Conservation (phyloP, 163 green algal genomes). For the Scenedesmus sp. region DNA sequence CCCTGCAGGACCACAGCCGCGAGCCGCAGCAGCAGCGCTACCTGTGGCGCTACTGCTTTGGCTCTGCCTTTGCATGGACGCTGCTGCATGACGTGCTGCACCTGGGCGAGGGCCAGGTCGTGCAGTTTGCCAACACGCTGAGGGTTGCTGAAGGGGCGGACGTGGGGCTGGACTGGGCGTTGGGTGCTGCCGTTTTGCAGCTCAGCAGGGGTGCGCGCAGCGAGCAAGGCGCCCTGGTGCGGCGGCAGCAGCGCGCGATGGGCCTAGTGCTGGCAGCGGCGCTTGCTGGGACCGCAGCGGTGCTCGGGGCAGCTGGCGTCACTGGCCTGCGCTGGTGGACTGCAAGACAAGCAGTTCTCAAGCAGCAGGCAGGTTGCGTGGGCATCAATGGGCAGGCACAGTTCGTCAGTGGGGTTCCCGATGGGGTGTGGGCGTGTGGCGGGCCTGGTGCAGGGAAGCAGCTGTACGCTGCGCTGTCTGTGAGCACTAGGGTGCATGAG, state of each 20-base stretch:
- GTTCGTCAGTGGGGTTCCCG: neutral
- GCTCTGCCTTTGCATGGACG: slow-evolving; percentile 50
- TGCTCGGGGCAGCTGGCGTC: slow-evolving; percentile 2
- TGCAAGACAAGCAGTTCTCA: neutral
- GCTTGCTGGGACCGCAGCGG: slow-evolving; percentile 3
- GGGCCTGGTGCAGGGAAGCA: neutral
- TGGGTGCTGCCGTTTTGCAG: slow-evolving; percentile 49
- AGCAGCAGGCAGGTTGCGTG: neutral
- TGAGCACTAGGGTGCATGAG: slow-evolving; percentile 19
- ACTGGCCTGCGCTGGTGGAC: neutral
- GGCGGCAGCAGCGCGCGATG: neutral
- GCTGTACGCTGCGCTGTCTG: neutral
- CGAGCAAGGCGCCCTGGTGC: neutral
- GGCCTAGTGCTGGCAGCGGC: neutral
- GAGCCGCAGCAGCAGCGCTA: slow-evolving; percentile 39
- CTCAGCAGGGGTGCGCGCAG: neutral
- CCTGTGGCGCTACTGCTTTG: slow-evolving; percentile 59
- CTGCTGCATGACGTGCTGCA: slow-evolving; percentile 54
- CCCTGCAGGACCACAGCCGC: slow-evolving; percentile 18
- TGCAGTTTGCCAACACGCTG: slow-evolving; percentile 51
- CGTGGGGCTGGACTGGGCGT: slow-evolving; percentile 53
- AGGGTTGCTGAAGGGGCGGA: neutral
- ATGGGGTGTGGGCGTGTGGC: neutral
- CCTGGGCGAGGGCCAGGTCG: slow-evolving; percentile 6
- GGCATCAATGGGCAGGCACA: neutral